phyloP scores from a whole-genome alignment of 139 green algal species.

The Asterochloris erici region DNA sequence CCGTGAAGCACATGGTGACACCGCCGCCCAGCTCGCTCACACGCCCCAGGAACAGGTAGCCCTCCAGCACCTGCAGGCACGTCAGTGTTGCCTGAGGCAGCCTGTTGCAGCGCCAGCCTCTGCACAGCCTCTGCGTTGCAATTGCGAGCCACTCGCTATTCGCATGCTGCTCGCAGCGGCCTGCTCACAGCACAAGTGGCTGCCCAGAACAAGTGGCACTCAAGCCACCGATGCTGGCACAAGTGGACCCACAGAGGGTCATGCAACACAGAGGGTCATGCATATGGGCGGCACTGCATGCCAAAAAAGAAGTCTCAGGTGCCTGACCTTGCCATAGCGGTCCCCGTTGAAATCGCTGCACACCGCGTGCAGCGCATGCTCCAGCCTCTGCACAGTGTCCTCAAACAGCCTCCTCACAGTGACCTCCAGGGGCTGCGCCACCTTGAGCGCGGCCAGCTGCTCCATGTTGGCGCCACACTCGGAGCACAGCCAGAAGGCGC shows the following conservation, averaged over 20 bases:
- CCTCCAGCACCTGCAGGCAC: conserved; percentile 29
- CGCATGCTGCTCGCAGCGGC: too few relatives aligned
- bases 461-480: conserved; percentile 29
- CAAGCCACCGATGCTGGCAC: too few relatives aligned
- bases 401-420: conserved; percentile 29
- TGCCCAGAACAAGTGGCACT: too few relatives aligned
- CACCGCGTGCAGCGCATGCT: conserved; percentile 23
- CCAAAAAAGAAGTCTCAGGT: neutral
- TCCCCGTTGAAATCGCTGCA: conserved; percentile 31
- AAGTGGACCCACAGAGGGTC: too few relatives aligned
- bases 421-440: conserved; percentile 9
- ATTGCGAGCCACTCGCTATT: too few relatives aligned
- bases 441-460: conserved; percentile 20
- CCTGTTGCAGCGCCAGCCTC: too few relatives aligned
- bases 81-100: too few relatives aligned
- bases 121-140: too few relatives aligned
- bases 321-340: conserved; percentile 24
- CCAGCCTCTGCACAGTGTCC: conserved; percentile 24
- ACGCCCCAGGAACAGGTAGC: conserved; percentile 37
- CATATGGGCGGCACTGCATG: neutral
- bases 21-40: conserved; percentile 9
- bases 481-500: conserved; percentile 38
- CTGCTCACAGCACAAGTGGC: too few relatives aligned
- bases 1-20: conserved; percentile 4
- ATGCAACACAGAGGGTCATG: neutral